Base-by-base conservation (phyloP, 2,329 filamentous ascomycete genomes). In the Scedosporium aurantiacum region DNA sequence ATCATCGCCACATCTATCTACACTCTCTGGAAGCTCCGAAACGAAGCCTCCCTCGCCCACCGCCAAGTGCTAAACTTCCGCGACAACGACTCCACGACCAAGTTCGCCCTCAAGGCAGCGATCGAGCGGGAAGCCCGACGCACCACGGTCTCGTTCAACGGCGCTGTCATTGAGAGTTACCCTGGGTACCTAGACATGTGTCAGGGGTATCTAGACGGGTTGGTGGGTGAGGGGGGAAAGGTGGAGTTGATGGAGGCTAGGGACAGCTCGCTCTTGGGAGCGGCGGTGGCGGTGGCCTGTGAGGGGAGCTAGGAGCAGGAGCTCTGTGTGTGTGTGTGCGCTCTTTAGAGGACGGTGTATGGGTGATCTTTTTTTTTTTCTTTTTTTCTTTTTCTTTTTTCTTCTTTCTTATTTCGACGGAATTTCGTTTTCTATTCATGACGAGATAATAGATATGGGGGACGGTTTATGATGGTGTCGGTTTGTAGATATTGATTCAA, bases 151-250 rank as follows among this genome's bases (percentile, higher is more conserved):
- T 87, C 87, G 3, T 92, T 87, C 73, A 91, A 90, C 68, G 89
- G 89, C 54, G 88, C 86, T 28, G 88, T 93, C 58, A 85, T 92
- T 59, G 88, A 92, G 72, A 86, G 87, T 67, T 93, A 92, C 68
- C 88, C 89, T 0, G 76, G 77, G 6, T 93, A 91, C 71, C 76
- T 81, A 23, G 73, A 72, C 37, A 78, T 75, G 50, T 86, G 85
- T 67, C 88, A 92, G 70, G 70, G 70, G 5, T 84, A 85, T 66
- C 73, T 92, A 56, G 78, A 90, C 67, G 74, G 78, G 45, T 74
- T 92, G 7, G 79, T 84, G 67, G 61, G 41, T 67, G 67, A 18
- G 12, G n/a, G 18, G 23, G 28, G 32, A 14, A 72, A 75, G 2
- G 82, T 91, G 23, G 79, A 82, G 60, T 77, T 92, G 25, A 84